phyloP scores from a whole-genome alignment of 257 asterid species.

The Phtheirospermum japonicum region DNA sequence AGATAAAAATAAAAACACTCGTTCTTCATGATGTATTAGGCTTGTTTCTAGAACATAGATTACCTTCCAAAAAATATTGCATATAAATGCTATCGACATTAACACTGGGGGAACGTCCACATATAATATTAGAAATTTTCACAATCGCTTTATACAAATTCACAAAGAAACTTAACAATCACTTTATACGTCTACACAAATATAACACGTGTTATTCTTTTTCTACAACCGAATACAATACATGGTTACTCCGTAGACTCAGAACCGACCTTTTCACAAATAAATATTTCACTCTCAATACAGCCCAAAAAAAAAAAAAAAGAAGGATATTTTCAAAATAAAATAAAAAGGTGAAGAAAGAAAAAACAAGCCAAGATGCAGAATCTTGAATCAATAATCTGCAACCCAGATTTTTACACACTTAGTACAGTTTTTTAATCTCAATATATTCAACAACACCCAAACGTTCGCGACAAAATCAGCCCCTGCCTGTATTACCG shows the following conservation, averaged over 20 bases:
- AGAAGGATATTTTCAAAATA: background rate
- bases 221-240: constrained; percentile 28
- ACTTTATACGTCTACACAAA: constrained; percentile 1
- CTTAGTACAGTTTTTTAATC: constrained; percentile 12
- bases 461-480: constrained; percentile 31
- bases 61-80: too few species aligned
- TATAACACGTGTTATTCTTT: constrained; percentile 24
- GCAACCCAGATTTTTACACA: constrained; percentile 36
- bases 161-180: background rate
- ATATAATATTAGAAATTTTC: background rate
- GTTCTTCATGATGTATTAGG: too few species aligned
- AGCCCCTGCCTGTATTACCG: constrained; percentile 60
- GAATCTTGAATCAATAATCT: constrained; percentile 18
- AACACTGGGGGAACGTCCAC: too few species aligned
- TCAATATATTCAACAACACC: constrained; percentile 18
- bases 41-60: too few species aligned
- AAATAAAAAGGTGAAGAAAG: background rate
- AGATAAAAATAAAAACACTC: too few species aligned
- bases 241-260: constrained; percentile 20
- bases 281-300: constrained; percentile 25
- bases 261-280: constrained; percentile 28
- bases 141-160: constrained; percentile 5
- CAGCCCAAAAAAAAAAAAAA: constrained; percentile 5
- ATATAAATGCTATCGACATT: too few species aligned
- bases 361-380: constrained; percentile 25